Percentiles rank a stretch among this genome's conserved stretches.
phyloP scores from a whole-genome alignment of 352 stramenopile genomes.

The Aphanomyces astaci region DNA sequence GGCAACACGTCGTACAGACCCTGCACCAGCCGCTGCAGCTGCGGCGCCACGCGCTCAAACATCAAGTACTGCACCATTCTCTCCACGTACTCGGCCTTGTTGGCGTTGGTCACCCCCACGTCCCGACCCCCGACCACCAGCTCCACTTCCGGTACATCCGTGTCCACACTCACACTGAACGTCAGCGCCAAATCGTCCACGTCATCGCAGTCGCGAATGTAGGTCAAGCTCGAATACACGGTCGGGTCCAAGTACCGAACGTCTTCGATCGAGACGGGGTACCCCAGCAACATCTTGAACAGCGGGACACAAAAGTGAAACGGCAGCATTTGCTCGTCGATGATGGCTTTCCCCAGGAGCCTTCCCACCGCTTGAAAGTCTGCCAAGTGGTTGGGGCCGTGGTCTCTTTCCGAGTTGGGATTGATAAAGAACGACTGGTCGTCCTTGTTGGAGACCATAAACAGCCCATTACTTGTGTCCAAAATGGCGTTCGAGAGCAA shows the following conservation, averaged over 20 bases:
- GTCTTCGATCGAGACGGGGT: slow-evolving; percentile 91
- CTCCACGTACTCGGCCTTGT: slow-evolving; percentile 92
- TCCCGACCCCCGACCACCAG: slow-evolving; percentile 43
- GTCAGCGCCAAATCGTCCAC: slow-evolving; percentile 49
- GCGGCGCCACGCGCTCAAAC: slow-evolving; percentile 83
- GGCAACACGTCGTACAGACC: slow-evolving; percentile 97
- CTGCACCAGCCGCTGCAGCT: slow-evolving; percentile 87
- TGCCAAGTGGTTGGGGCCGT: slow-evolving; percentile 55
- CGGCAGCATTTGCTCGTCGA: slow-evolving; percentile 90
- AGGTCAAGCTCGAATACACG: slow-evolving; percentile 47
- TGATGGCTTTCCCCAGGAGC: slow-evolving; percentile 44
- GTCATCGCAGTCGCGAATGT: slow-evolving; percentile 52
- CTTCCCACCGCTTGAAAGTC: slow-evolving; percentile 52
- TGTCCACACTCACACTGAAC: slow-evolving; percentile 40
- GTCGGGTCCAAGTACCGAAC: slow-evolving; percentile 77
- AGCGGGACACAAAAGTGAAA: slow-evolving; percentile 94
- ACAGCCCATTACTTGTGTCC: slow-evolving; percentile 42
- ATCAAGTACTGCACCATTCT: slow-evolving; percentile 90
- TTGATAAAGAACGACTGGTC: slow-evolving; percentile 60
- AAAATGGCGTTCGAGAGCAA: slow-evolving; percentile 63
- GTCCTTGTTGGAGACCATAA: slow-evolving; percentile 40
- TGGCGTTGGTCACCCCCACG: slow-evolving; percentile 91
- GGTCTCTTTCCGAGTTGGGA: slow-evolving; percentile 44
- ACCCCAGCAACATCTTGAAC: slow-evolving; percentile 96
- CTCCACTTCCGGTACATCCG: slow-evolving; percentile 47